These are phyloP conservation scores for Helichrysum umbraculigerum DNA, from an alignment of 129 eudicot species.

Conservation along the genomic window DNA sequence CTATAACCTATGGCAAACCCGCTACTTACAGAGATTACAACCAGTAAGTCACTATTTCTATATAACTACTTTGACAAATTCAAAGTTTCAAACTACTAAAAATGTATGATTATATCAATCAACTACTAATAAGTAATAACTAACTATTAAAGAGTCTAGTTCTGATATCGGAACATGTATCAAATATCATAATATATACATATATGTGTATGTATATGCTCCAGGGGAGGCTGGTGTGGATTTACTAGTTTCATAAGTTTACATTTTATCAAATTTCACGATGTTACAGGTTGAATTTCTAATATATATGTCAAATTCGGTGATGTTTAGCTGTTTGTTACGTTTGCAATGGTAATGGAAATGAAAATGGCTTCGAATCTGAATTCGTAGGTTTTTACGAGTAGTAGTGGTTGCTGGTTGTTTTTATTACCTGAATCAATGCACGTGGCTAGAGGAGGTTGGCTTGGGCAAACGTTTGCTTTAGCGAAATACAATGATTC, in stretches of 20 bases:
- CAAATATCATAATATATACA: background rate
- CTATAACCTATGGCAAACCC: too few species aligned
- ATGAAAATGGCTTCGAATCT: background rate
- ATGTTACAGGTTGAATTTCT: background rate
- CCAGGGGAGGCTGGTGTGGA: background rate
- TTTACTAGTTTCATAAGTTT: background rate
- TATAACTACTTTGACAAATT: too few species aligned
- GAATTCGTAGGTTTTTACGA: constrained; percentile 14
- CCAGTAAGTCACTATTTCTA: too few species aligned
- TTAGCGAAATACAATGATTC: constrained; percentile 60
- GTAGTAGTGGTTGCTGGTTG: constrained; percentile 17
- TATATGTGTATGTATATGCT: background rate
- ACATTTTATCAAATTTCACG: background rate
- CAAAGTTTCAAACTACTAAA: too few species aligned
- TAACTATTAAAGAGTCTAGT: too few species aligned
- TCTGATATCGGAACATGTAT: background rate
- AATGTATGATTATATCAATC: too few species aligned
- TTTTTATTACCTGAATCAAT: constrained; percentile 30
- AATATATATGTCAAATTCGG: background rate
- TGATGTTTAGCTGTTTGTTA: constrained; percentile 7
- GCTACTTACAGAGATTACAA: too few species aligned
- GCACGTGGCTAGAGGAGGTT: constrained; percentile 67
- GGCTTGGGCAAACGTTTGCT: constrained; percentile 88
- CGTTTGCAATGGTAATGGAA: background rate
- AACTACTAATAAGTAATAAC: too few species aligned